Evolutionary conservation across 306 rosid genomes (phyloP).

Genomic region (Dryas octopetala): DNA sequence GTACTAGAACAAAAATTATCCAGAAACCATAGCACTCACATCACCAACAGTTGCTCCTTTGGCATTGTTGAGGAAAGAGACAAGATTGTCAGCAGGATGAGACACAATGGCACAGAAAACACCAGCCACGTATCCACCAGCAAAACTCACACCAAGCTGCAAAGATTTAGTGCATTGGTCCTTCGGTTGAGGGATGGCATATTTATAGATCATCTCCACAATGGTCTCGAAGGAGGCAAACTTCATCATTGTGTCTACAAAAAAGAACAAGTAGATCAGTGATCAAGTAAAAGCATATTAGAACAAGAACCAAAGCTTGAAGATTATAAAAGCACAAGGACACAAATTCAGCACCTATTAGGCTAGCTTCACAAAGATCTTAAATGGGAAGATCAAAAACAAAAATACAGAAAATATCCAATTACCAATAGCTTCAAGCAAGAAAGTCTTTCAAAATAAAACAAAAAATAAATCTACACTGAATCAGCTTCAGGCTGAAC

Average conservation of each 20-base stretch:
- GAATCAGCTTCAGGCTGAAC: not conserved
- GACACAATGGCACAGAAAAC: slow-evolving; percentile 93
- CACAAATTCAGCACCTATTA: not conserved
- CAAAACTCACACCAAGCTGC: slow-evolving; percentile 94
- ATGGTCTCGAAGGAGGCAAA: slow-evolving; percentile 93
- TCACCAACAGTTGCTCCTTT: slow-evolving; percentile 96
- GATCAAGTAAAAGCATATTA: not conserved
- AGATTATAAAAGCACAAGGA: not conserved
- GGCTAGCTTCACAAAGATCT: not conserved
- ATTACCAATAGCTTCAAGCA: not conserved
- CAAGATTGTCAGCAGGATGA: slow-evolving; percentile 98
- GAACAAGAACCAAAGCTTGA: not conserved
- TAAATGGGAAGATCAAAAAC: not conserved
- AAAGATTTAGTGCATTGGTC: slow-evolving; percentile 72
- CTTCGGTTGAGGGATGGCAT: slow-evolving; percentile 79
- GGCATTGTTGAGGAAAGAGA: slow-evolving; percentile 94
- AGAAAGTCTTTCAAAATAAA: not conserved
- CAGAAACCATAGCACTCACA: slow-evolving; percentile 47
- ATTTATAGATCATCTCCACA: slow-evolving; percentile 75
- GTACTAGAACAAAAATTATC: not conserved
- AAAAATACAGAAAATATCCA: not conserved
- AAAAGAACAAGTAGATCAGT: slow-evolving; percentile 7
- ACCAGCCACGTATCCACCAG: slow-evolving; percentile 95
- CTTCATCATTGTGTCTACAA: slow-evolving; percentile 95
- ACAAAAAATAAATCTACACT: not conserved